Evolutionary conservation across 257 asterid species (phyloP).

Genomic region (Paulownia fortunei): DNA sequence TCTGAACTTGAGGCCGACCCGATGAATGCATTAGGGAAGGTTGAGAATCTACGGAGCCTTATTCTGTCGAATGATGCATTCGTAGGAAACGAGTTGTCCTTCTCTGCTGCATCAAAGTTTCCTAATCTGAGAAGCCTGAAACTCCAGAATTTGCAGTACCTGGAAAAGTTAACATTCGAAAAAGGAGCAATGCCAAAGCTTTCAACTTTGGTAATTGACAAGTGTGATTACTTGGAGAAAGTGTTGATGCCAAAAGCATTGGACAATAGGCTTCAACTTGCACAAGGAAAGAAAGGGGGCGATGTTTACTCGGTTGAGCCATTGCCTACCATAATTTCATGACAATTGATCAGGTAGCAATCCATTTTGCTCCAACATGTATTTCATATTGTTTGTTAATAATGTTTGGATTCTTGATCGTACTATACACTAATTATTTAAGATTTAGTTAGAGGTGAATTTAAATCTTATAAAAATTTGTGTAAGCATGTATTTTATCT

Average conservation of each 20-base stretch:
- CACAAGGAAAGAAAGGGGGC: neutral
- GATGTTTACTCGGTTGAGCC: neutral
- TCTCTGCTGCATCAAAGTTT: conserved; percentile 15
- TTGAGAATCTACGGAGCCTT: conserved; percentile 28
- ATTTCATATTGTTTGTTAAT: no score
- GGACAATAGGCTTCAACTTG: neutral
- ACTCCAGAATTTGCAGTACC: conserved; percentile 20
- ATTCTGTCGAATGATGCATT: conserved; percentile 31
- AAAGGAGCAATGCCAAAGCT: conserved; percentile 35
- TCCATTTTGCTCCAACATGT: neutral
- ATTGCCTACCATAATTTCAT: neutral
- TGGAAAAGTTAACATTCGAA: conserved; percentile 27
- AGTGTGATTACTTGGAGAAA: neutral
- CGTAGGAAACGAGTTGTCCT: neutral
- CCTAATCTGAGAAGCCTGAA: conserved; percentile 32
- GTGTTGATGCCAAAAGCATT: neutral
- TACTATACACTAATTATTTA: no score
- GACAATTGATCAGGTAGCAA: neutral
- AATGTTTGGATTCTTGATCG: no score
- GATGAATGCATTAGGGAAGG: conserved; percentile 20
- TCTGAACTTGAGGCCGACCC: conserved; percentile 32
- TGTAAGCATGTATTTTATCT: no score
- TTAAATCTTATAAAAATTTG: no score
- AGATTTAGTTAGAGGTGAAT: no score
- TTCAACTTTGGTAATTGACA: conserved; percentile 15